Conservation (phyloP, 768 basidiomycete species). For the Kondoa malvinella region DNA sequence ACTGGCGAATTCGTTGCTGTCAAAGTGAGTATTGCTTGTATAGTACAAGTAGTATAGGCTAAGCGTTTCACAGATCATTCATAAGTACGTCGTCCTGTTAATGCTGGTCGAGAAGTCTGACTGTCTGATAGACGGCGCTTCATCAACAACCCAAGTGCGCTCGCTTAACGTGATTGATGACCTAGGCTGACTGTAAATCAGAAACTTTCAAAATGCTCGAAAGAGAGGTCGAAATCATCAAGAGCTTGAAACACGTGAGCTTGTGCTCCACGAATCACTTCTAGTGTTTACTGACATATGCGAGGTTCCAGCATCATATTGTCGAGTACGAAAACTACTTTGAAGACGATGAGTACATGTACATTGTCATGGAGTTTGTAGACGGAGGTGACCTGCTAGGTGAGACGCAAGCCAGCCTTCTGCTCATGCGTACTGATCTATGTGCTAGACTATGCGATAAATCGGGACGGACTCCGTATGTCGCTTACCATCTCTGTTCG, state of each 20-base stretch:
- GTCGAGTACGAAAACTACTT: conserved; percentile 64
- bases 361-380: conserved; percentile 21
- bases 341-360: conserved; percentile 41
- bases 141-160: conserved; percentile 6
- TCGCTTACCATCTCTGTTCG: conserved; percentile 11
- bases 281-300: not conserved
- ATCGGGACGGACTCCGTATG: conserved; percentile 45
- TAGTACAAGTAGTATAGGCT: not conserved
- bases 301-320: conserved; percentile 44
- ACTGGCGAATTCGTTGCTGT: conserved; percentile 66
- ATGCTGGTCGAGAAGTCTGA: not conserved
- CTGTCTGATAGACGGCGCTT: not conserved
- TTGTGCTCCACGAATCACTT: not conserved
- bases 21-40: conserved; percentile 45
- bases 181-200: not conserved
- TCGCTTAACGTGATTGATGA: not conserved
- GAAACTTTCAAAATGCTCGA: conserved; percentile 37
- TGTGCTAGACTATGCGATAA: conserved; percentile 31
- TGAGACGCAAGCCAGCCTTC: conserved; percentile 35
- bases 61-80: not conserved
- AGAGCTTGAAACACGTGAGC: conserved; percentile 48
- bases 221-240: conserved; percentile 63
- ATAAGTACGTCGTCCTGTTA: not conserved
- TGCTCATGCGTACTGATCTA: conserved; percentile 4
- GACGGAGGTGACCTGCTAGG: conserved; percentile 79